Evolutionary conservation across 495 filamentous ascomycete genomes (phyloP).

Genomic region (Halenospora varia): DNA sequence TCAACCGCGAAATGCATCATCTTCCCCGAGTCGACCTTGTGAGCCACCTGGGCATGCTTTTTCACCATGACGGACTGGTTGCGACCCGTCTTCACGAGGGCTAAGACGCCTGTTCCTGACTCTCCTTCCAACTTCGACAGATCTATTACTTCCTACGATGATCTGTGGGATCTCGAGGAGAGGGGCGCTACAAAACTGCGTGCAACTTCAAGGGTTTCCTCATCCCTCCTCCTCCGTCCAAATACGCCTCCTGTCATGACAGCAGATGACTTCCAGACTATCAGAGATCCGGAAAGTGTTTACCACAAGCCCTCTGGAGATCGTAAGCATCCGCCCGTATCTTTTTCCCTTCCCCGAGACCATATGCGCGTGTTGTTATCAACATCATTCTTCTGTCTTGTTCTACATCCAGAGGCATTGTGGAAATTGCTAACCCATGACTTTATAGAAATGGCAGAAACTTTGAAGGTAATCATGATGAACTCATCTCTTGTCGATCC

Average conservation of each 20-base stretch:
- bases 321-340: neutral
- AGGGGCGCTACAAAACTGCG: neutral
- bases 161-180: constrained; percentile 2
- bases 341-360: no score
- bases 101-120: neutral
- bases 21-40: no score
- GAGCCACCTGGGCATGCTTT: no score
- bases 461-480: constrained; percentile 25
- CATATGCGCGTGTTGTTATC: no score
- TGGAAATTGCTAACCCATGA: neutral
- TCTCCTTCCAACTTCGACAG: neutral
- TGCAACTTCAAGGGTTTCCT: constrained; percentile 14
- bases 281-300: constrained; percentile 11
- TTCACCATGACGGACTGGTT: constrained; percentile 21
- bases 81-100: constrained; percentile 17
- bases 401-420: no score
- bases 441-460: constrained; percentile 20
- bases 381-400: no score
- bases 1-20: neutral
- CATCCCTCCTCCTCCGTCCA: constrained; percentile 5
- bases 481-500: constrained; percentile 9
- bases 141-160: constrained; percentile 4
- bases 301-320: constrained; percentile 24
- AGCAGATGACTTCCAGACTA: constrained; percentile 9
- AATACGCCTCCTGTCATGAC: neutral